phyloP scores from a whole-genome alignment of 805 yeast species.

The Millerago galiae region DNA sequence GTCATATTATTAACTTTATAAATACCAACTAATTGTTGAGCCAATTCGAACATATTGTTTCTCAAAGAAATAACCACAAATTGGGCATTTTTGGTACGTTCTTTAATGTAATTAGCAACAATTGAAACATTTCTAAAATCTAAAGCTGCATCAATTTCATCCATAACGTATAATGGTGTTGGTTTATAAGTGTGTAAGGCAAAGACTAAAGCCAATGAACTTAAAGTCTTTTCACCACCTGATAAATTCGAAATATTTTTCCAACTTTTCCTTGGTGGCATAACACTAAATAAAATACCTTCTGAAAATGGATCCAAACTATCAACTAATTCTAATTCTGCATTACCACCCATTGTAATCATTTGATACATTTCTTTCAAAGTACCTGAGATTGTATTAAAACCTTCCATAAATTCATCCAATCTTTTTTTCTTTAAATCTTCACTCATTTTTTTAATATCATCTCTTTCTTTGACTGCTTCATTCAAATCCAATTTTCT shows the following conservation, averaged over 20 bases:
- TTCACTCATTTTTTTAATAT: conserved; percentile 53
- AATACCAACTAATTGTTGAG: conserved; percentile 90
- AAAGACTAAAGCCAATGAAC: conserved; percentile 91
- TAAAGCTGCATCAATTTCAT: conserved; percentile 97
- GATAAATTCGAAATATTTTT: conserved; percentile 89
- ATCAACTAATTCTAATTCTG: conserved; percentile 92
- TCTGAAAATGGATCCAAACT: conserved; percentile 97
- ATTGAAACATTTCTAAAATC: conserved; percentile 96
- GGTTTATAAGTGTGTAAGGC: conserved; percentile 95
- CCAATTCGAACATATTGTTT: conserved; percentile 96
- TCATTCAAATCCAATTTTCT: conserved; percentile 62
- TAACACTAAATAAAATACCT: conserved; percentile 92
- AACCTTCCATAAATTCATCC: conserved; percentile 92
- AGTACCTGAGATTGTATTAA: conserved; percentile 76
- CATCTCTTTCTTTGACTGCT: conserved; percentile 64
- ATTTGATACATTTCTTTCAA: conserved; percentile 95
- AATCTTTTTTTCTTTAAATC: conserved; percentile 65
- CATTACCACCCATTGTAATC: conserved; percentile 99
- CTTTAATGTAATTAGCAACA: conserved; percentile 95
- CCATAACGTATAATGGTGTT: conserved; percentile 97
- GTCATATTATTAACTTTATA: conserved; percentile 93
- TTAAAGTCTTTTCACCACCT: conserved; percentile 96
- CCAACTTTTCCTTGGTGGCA: conserved; percentile 99
- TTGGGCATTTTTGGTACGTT: conserved; percentile 93
- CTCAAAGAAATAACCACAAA: conserved; percentile 91